These are phyloP conservation scores for Alternaria arborescens DNA, from an alignment of 2,329 filamentous ascomycete species.

Conservation along the genomic window DNA sequence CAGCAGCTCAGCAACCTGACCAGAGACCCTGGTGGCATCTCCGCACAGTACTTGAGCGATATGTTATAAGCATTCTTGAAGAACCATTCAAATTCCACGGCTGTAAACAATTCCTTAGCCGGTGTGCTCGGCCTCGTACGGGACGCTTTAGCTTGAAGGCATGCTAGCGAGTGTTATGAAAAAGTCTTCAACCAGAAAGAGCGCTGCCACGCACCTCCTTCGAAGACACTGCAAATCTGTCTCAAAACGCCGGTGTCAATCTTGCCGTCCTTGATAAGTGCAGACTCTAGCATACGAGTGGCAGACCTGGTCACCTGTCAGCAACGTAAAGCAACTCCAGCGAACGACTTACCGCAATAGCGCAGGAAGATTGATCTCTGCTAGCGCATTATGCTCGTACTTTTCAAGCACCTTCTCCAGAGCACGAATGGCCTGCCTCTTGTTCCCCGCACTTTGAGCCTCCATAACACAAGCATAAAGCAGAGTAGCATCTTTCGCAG, in stretches of 20 bases:
- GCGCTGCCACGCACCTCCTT: slow-evolving; percentile 40
- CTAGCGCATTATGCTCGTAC: slow-evolving; percentile 58
- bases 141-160: slow-evolving; percentile 56
- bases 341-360: slow-evolving; percentile 60
- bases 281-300: slow-evolving; percentile 56
- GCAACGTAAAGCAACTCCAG: too few relatives aligned
- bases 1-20: slow-evolving; percentile 63
- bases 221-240: slow-evolving; percentile 66
- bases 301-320: slow-evolving; percentile 42
- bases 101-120: slow-evolving; percentile 60
- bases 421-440: slow-evolving; percentile 65
- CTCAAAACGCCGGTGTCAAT: slow-evolving; percentile 40
- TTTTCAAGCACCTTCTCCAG: slow-evolving; percentile 69
- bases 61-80: slow-evolving; percentile 83
- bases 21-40: slow-evolving; percentile 64
- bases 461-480: slow-evolving; percentile 84
- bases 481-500: slow-evolving; percentile 66
- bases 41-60: slow-evolving; percentile 68
- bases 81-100: slow-evolving; percentile 82
- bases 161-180: slow-evolving; percentile 36
- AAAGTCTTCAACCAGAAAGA: too few relatives aligned
- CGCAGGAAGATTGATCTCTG: slow-evolving; percentile 67
- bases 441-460: slow-evolving; percentile 72
- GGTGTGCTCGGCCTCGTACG: slow-evolving; percentile 54
- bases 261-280: slow-evolving; percentile 49